Base-by-base conservation (phyloP, 116 monocot genomes). In the Phalaenopsis hybrid region DNA sequence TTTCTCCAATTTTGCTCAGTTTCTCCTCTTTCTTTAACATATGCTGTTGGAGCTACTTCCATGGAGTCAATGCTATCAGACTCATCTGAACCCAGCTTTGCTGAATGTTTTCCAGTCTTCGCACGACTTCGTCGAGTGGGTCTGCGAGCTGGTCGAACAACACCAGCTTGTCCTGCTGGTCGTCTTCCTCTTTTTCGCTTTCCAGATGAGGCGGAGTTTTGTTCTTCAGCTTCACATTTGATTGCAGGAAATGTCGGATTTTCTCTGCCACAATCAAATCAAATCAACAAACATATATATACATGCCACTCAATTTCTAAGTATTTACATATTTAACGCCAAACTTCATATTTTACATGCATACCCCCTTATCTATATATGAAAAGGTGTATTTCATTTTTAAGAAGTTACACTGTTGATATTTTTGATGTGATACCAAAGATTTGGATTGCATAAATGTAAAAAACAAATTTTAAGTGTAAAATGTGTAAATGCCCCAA, bases 101-200 rank as follows among this genome's bases (percentile, higher is more conserved):
- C 88, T 17, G 79, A 74, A 44, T 84, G 86, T 20, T 75, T 89
- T 43, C 91, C 92, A 49, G 83, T 88, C 81, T 91, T 91, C 73
- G 88, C 84, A n/a, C 92, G 85, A 79, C 83, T 90, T 85, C 85
- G 84, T 57, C 79, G 85, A 57, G 80, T n/a, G 0, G 84, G 91
- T 77, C 82, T 87, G 33, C 75, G 79, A 78, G 68, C 83, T 46
- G 86, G 57, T 73, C 57, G 87, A 75, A 82, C 83, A 75, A 79
- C 91, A 65, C 57, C 83, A 9, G 73, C 77, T 46, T 34, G 82
- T 63, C 78, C 50, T 55, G 55, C 67, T 8, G 81, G 1, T 23
- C 84, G 80, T 75, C 86, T 89, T 11, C 87, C 87, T 92, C 89
- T 85, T 90, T 90, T 94, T 68, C 89, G 55, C 13, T 81, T 78